Percentiles rank a stretch among this genome's conserved stretches.
Conservation (phyloP, 768 basidiomycete species). For the Mycena venus region DNA sequence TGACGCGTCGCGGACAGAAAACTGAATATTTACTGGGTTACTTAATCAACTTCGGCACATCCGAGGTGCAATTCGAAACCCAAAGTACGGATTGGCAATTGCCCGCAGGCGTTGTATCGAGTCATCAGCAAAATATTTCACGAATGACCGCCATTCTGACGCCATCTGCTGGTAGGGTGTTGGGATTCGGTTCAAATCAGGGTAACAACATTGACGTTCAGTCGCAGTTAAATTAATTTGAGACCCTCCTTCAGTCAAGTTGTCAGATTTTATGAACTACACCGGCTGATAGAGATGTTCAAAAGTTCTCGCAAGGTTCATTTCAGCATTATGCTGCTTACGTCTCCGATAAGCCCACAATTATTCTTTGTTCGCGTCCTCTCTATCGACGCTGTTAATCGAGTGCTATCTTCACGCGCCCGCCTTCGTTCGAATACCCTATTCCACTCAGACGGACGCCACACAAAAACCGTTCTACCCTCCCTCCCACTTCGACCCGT, state of each 20-base stretch:
- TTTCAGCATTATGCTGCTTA: conserved; percentile 1
- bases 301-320: conserved; percentile 3
- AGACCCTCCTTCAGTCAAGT: background rate
- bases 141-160: background rate
- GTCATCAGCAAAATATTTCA: background rate
- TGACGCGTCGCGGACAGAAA: background rate
- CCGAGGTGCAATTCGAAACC: background rate
- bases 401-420: background rate
- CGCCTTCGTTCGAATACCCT: conserved; percentile 5
- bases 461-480: conserved; percentile 5
- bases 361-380: conserved; percentile 12
- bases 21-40: background rate
- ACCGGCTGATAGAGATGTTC: conserved; percentile 7
- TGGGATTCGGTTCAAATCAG: background rate
- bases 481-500: conserved; percentile 3
- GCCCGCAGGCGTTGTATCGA: background rate
- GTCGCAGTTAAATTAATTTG: background rate
- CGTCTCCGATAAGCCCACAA: background rate
- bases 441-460: conserved; percentile 7
- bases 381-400: conserved; percentile 6
- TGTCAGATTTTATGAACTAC: conserved; percentile 1
- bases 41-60: background rate
- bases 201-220: background rate
- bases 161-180: background rate
- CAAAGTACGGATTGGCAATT: conserved; percentile 3